A percentile compares a stretch with the other conserved stretches of the same genome.
These are phyloP conservation scores for Tulasnella sp. DNA, from an alignment of 768 basidiomycete species.

Conservation along the genomic window DNA sequence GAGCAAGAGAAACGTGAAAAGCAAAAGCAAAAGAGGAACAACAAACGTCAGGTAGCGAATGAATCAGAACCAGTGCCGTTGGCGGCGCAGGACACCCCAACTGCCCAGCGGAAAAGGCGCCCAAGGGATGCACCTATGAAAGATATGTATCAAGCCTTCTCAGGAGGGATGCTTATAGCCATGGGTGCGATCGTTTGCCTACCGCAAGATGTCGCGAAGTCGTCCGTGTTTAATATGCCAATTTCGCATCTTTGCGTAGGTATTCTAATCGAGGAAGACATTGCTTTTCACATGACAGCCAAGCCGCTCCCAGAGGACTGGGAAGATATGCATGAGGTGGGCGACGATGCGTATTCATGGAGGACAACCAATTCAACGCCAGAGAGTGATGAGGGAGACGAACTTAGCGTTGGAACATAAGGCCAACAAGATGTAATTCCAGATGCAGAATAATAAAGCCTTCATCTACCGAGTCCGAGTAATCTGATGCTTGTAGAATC, in stretches of 20 bases:
- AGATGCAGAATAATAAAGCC: not conserved
- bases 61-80: constrained; percentile 21
- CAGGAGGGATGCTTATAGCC: constrained; percentile 63
- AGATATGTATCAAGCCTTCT: constrained; percentile 68
- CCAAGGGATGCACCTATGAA: constrained; percentile 11
- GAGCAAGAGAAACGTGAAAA: constrained; percentile 20
- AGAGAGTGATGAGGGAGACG: constrained; percentile 30
- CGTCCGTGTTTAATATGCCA: too few species aligned
- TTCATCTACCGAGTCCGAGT: not conserved
- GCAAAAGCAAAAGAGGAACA: constrained; percentile 15
- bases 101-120: constrained; percentile 22
- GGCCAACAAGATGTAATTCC: not conserved
- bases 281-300: constrained; percentile 36
- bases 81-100: constrained; percentile 19
- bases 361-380: constrained; percentile 42
- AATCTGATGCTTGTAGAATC: constrained; percentile 11
- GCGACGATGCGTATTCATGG: constrained; percentile 39
- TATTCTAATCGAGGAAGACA: constrained; percentile 58
- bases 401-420: not conserved
- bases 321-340: constrained; percentile 30
- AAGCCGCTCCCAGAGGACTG: constrained; percentile 35
- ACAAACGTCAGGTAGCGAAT: constrained; percentile 15
- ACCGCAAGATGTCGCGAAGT: too few species aligned
- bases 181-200: constrained; percentile 42
- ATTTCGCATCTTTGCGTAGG: constrained; percentile 31